These are phyloP conservation scores for Leishmania turanica DNA, from an alignment of 208 protist genomes.

Conservation along the genomic window DNA sequence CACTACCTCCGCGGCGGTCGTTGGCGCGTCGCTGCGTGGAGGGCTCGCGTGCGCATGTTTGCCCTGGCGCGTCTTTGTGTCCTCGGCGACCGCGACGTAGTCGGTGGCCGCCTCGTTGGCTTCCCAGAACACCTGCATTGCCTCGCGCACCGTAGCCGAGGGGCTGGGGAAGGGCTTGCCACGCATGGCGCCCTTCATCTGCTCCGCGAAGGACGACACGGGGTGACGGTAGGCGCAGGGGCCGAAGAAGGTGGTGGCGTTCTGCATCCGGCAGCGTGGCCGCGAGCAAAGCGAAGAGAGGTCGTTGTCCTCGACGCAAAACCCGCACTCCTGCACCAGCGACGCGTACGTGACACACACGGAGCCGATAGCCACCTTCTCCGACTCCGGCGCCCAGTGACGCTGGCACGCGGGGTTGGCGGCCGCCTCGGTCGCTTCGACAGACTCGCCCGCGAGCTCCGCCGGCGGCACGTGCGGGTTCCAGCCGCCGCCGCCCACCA, in stretches of 20 bases:
- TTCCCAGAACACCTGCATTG: constrained; percentile 44
- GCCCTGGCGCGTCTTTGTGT: neutral
- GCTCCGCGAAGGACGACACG: constrained; percentile 29
- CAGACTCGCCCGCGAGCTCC: constrained; percentile 2
- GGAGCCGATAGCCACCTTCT: constrained; percentile 54
- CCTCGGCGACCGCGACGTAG: constrained; percentile 13
- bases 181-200: constrained; percentile 49
- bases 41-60: neutral
- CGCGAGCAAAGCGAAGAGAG: constrained; percentile 47
- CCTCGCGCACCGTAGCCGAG: constrained; percentile 36
- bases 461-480: constrained; percentile 20
- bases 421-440: constrained; percentile 17
- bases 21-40: neutral
- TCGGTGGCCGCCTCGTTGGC: constrained; percentile 46
- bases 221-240: constrained; percentile 45
- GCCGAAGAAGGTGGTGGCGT: constrained; percentile 44
- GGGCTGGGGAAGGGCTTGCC: constrained; percentile 38
- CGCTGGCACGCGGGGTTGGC: constrained; percentile 36
- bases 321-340: constrained; percentile 52
- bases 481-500: constrained; percentile 56
- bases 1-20: constrained; percentile 10
- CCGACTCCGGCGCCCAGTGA: constrained; percentile 20
- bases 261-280: constrained; percentile 53
- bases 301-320: constrained; percentile 46
- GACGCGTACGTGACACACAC: constrained; percentile 64